phyloP scores from a whole-genome alignment of 345 rosid species.

The Eucalyptus albens region DNA sequence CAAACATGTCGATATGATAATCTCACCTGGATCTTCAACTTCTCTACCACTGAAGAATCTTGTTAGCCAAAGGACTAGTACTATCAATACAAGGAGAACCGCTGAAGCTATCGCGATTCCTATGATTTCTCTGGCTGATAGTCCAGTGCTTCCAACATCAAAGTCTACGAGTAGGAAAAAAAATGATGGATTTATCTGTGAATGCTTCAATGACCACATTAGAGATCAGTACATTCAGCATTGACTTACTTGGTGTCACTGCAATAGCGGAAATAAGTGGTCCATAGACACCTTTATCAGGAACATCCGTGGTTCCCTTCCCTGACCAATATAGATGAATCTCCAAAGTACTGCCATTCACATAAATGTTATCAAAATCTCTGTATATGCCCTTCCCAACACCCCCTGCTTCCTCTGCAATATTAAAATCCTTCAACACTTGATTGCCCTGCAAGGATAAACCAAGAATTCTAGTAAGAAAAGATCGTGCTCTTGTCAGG shows the following conservation, averaged over 20 bases:
- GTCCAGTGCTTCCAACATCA: slow-evolving; percentile 37
- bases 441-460: slow-evolving; percentile 30
- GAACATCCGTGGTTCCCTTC: slow-evolving; percentile 67
- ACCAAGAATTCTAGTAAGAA: background rate
- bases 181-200: background rate
- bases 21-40: slow-evolving; percentile 46
- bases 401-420: slow-evolving; percentile 62
- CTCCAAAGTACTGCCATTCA: slow-evolving; percentile 61
- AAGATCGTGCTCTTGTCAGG: background rate
- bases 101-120: slow-evolving; percentile 50
- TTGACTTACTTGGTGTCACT: slow-evolving; percentile 62
- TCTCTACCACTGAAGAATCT: slow-evolving; percentile 48
- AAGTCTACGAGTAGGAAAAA: slow-evolving; percentile 32
- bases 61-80: slow-evolving; percentile 21
- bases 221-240: background rate
- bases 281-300: slow-evolving; percentile 64
- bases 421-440: slow-evolving; percentile 45
- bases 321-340: slow-evolving; percentile 79
- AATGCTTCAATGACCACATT: background rate
- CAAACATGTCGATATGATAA: background rate
- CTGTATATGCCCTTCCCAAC: slow-evolving; percentile 22
- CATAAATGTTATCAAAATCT: slow-evolving; percentile 14
- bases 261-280: slow-evolving; percentile 86
- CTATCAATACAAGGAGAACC: slow-evolving; percentile 19
- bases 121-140: slow-evolving; percentile 50